Percentiles rank a stretch among this genome's conserved stretches.
These are phyloP conservation scores for Didymella lethalis DNA, from an alignment of 2,329 filamentous ascomycete species.

Conservation along the genomic window DNA sequence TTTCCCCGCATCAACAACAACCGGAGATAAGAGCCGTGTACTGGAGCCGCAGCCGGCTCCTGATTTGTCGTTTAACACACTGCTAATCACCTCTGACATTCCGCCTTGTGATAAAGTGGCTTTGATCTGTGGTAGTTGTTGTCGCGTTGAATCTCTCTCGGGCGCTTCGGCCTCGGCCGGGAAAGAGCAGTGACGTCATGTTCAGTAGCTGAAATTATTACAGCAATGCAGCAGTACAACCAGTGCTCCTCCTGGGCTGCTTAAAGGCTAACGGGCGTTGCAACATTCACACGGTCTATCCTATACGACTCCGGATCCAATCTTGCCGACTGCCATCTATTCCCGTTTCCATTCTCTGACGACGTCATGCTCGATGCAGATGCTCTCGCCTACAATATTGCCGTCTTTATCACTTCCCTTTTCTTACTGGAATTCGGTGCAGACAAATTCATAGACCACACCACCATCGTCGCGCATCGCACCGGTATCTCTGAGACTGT, in stretches of 20 bases:
- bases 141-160: neutral
- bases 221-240: neutral
- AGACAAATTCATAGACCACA: neutral
- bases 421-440: neutral
- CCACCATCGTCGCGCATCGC: neutral
- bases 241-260: neutral
- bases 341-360: neutral
- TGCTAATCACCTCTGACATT: neutral
- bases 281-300: neutral
- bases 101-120: neutral
- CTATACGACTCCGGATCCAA: neutral
- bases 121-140: neutral
- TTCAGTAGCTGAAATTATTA: no score
- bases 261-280: neutral
- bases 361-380: neutral
- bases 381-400: neutral
- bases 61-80: neutral
- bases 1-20: slow-evolving; percentile 16
- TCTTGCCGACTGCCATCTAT: no score
- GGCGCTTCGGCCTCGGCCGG: neutral
- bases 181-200: neutral
- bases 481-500: neutral
- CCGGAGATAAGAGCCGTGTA: slow-evolving; percentile 8
- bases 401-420: neutral
- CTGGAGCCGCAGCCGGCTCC: neutral